Evolutionary conservation across 768 basidiomycete genomes (phyloP).

Genomic region (Rhodotorula toruloides): DNA sequence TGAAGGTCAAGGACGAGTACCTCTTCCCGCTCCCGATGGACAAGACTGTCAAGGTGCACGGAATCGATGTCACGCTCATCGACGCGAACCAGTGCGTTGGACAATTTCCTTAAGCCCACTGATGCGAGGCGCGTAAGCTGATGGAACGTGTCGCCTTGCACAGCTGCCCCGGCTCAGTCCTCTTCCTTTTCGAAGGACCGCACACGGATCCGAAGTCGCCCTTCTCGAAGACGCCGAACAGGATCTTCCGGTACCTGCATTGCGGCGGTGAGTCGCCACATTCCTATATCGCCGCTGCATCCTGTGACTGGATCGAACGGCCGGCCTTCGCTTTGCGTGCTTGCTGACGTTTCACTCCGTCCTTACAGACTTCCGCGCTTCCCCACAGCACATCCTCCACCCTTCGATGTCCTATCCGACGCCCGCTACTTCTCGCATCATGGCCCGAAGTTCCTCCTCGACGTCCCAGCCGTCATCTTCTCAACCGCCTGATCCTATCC

Average conservation of each 20-base stretch:
- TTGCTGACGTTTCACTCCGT: too few relatives aligned
- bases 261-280: constrained; percentile 60
- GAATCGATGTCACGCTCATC: constrained; percentile 85
- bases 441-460: background rate
- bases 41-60: constrained; percentile 66
- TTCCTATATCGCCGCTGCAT: background rate
- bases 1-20: constrained; percentile 82
- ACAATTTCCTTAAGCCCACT: background rate
- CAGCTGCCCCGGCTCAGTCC: constrained; percentile 74
- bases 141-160: too few relatives aligned
- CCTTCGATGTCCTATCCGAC: constrained; percentile 56
- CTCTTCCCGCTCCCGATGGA: constrained; percentile 81
- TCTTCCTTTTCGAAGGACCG: constrained; percentile 87
- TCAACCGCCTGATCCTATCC: background rate
- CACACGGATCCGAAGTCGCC: constrained; percentile 57
- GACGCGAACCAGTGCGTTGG: constrained; percentile 83
- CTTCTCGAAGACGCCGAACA: constrained; percentile 31
- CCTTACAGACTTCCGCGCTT: constrained; percentile 64
- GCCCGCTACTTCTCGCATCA: background rate
- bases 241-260: constrained; percentile 79
- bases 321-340: background rate
- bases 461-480: background rate
- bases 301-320: background rate
- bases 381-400: constrained; percentile 78
- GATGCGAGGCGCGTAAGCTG: background rate